Evolutionary conservation across 495 filamentous ascomycete genomes (phyloP).

Genomic region (Amphirosellinia nigrospora): DNA sequence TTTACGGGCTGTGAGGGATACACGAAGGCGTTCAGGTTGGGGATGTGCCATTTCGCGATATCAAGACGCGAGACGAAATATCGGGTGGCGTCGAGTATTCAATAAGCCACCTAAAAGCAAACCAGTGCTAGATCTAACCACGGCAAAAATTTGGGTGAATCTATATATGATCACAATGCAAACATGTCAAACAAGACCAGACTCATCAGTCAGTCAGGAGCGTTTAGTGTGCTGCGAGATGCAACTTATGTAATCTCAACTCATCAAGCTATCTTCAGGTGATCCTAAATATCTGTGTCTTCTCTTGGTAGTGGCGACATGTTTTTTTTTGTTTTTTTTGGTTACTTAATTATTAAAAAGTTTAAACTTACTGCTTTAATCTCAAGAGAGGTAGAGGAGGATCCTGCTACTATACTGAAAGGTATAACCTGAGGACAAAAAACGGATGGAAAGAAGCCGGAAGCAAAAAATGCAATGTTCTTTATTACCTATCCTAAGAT

Average conservation of each 20-base stretch:
- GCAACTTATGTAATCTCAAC: not conserved
- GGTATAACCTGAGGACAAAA: not conserved
- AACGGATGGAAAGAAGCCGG: not conserved
- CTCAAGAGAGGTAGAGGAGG: not conserved
- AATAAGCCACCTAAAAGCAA: not conserved
- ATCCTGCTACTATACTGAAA: not conserved
- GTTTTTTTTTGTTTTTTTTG: too few species aligned
- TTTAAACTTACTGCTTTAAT: too few species aligned
- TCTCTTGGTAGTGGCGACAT: not conserved
- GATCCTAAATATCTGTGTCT: too few species aligned
- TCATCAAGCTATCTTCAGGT: not conserved
- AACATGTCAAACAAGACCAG: not conserved
- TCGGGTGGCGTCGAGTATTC: too few species aligned
- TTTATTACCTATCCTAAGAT: constrained; percentile 20
- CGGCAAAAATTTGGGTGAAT: not conserved
- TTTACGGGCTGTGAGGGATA: not conserved
- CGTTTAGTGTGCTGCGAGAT: not conserved
- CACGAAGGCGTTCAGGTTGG: constrained; percentile 1
- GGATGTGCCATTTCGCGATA: not conserved
- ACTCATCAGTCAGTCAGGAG: not conserved
- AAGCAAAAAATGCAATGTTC: not conserved
- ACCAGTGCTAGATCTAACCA: not conserved
- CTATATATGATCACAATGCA: not conserved
- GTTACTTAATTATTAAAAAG: too few species aligned
- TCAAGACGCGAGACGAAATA: not conserved